phyloP scores from a whole-genome alignment of 768 basidiomycete species.

The Leccinellum luteum region DNA sequence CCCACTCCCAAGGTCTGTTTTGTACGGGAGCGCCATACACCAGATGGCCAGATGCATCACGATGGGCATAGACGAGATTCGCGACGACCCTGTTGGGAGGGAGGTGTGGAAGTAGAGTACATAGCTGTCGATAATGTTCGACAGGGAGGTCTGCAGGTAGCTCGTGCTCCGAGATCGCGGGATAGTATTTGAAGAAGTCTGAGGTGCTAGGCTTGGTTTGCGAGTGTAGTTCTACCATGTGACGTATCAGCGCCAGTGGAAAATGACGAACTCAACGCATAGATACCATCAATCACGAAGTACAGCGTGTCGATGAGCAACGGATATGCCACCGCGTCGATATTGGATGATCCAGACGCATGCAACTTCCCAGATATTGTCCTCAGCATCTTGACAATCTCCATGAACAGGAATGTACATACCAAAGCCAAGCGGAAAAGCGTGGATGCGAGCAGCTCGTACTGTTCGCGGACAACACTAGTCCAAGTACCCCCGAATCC shows the following conservation, averaged over 20 bases:
- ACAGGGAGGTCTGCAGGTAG: slow-evolving; percentile 55
- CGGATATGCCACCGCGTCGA: slow-evolving; percentile 59
- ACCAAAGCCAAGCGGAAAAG: slow-evolving; percentile 56
- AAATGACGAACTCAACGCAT: background rate
- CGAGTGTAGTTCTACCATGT: slow-evolving; percentile 52
- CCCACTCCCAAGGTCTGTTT: slow-evolving; percentile 87
- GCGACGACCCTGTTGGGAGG: slow-evolving; percentile 50
- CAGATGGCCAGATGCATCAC: slow-evolving; percentile 51
- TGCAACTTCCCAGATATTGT: slow-evolving; percentile 41
- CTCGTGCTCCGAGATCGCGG: slow-evolving; percentile 45
- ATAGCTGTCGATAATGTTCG: slow-evolving; percentile 56
- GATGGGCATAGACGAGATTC: slow-evolving; percentile 57
- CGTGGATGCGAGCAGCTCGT: slow-evolving; percentile 38
- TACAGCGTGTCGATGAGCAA: slow-evolving; percentile 72
- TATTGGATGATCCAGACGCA: slow-evolving; percentile 44
- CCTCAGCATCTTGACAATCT: slow-evolving; percentile 1
- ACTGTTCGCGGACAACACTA: slow-evolving; percentile 43
- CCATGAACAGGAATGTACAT: slow-evolving; percentile 24
- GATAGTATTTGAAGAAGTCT: slow-evolving; percentile 68
- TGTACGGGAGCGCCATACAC: slow-evolving; percentile 52
- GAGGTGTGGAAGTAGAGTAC: slow-evolving; percentile 54
- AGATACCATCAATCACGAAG: slow-evolving; percentile 70
- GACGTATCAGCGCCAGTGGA: background rate
- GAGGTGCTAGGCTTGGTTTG: slow-evolving; percentile 49
- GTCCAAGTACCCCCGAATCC: slow-evolving; percentile 64